These are phyloP conservation scores for Plasmodium billcollinsi DNA, from an alignment of 169 alveolate genomes.

Conservation along the genomic window DNA sequence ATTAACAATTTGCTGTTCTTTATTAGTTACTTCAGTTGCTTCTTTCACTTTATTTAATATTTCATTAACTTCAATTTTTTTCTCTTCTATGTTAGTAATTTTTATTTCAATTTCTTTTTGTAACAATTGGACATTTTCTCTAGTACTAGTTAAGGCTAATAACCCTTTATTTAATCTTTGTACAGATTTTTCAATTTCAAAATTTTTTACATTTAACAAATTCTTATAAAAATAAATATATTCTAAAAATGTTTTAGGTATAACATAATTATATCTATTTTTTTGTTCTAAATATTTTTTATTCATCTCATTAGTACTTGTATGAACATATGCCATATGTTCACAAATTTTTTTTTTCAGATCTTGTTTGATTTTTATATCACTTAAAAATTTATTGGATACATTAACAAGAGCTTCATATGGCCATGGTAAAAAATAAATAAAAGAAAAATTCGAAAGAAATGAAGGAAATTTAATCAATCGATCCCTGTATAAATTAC, in stretches of 20 bases:
- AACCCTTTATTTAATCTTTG: slow-evolving; percentile 76
- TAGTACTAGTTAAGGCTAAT: slow-evolving; percentile 42
- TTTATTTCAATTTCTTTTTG: slow-evolving; percentile 63
- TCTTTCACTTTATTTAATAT: slow-evolving; percentile 89
- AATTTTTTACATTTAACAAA: slow-evolving; percentile 90
- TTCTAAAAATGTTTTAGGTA: slow-evolving; percentile 96
- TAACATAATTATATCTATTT: slow-evolving; percentile 96
- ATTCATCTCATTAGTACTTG: slow-evolving; percentile 94
- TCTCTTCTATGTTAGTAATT: slow-evolving; percentile 61
- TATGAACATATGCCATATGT: slow-evolving; percentile 96
- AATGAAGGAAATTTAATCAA: slow-evolving; percentile 71
- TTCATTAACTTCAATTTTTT: slow-evolving; percentile 70
- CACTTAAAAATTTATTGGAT: slow-evolving; percentile 91
- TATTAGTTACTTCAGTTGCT: slow-evolving; percentile 94
- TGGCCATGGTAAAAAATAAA: slow-evolving; percentile 98
- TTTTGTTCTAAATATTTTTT: slow-evolving; percentile 90
- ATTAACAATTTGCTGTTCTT: slow-evolving; percentile 93
- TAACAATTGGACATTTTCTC: slow-evolving; percentile 67
- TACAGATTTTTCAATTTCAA: slow-evolving; percentile 84
- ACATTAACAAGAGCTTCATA: slow-evolving; percentile 96
- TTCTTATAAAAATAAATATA: slow-evolving; percentile 94
- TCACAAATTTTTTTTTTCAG: slow-evolving; percentile 88
- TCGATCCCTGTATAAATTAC: slow-evolving; percentile 70
- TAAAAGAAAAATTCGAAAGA: slow-evolving; percentile 90
- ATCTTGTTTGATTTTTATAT: slow-evolving; percentile 90